Evolutionary conservation across 305 asterid species (phyloP), one percentile per base, ranked within the genome.

Genomic region (Rubia peregrina): DNA sequence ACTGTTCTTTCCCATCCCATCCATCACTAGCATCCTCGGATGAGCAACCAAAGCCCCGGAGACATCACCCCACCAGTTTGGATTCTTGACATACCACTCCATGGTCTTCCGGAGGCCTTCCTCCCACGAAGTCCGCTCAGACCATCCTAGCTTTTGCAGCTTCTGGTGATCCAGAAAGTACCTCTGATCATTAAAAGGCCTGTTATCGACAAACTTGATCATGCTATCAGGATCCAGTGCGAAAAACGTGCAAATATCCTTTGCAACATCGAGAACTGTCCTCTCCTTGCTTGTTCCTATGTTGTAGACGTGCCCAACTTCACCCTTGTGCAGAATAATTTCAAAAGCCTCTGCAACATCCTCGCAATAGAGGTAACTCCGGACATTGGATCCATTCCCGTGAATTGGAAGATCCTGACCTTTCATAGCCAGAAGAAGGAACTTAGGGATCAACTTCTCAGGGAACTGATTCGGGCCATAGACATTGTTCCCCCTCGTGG

Each of bases 321-420:
- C 78, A 1, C 78, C 74, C 56, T 64, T 75, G 42, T 75, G 78
- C 13, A 75, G 71, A 40, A 75, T 75, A 1, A 75, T 16, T 57
- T 75, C 78, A 43, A 75, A 75, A 16, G 74, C 78, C 62, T 75
- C 78, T 0, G 78, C 78, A 42, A 75, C 78, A 70, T 75, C 79
- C 71, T 75, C 79, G 22, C 75, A 75, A 36, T 63, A 75, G 42
- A 70, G 79, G 19, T 75, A 75, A 55, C 79, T 75, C 0, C 79
- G 67, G 0, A 65, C 79, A 33, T 75, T 75, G 38, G 71, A 64
- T 9, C 79, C 79, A 30, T 75, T 74, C 7, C 79, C 79, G 8
- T 75, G 72, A 30, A 75, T 75, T 1, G 79, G 75, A 56, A 75
- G 75, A 64, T 42, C 65, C 19, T 42, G 63, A 5, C 72, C 79